Base-by-base conservation (phyloP, 805 yeast species). In the Cyberlindnera maritima region DNA sequence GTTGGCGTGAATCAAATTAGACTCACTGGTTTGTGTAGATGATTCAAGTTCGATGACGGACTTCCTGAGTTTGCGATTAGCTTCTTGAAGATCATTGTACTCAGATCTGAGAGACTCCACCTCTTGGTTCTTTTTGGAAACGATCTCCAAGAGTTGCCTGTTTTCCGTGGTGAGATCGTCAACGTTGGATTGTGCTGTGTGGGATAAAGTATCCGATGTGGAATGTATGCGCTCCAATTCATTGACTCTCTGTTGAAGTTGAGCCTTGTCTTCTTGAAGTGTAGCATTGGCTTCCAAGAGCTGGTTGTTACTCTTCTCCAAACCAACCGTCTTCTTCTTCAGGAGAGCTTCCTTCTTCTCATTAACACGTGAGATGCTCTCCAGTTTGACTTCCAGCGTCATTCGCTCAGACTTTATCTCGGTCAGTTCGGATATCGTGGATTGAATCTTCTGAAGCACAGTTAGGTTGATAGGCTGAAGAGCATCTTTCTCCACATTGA, bases 21-120 rank as follows among this genome's bases (percentile, higher is more conserved):
- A 49, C 48, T 62, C 54, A 44, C 63, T 34, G 7, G 52, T 46
- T 46, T 72, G 76, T 6, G 63, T 56, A 17, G 65, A 59, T 13
- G 61, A 64, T 49, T 62, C 76, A 35, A 65, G 65, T 2, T 72
- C 74, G 35, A 75, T 56, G 21, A 75, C 50, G 19, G 63, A 56
- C 39, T 68, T 65, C 43, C 83, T 70, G 18, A 74, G 56, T 2
- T 63, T 61, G 36, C 68, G 65, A 46, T 65, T 70, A 9, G 64
- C 53, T 4, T 58, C 50, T 21, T 72, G 66, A 12, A 75, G 43
- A 4, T 61, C 57, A 17, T 63, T 67, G 12, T 71, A 58, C 39
- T 79, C 83, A 15, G 57, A 53, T 23, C 68, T 67, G 18, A 72
- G 51, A 10, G 57, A 60, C 5, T 58, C 60, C 12, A 67, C 52